Conservation (phyloP, 1,139 yeast genomes). For the Candida frijolesensis region DNA sequence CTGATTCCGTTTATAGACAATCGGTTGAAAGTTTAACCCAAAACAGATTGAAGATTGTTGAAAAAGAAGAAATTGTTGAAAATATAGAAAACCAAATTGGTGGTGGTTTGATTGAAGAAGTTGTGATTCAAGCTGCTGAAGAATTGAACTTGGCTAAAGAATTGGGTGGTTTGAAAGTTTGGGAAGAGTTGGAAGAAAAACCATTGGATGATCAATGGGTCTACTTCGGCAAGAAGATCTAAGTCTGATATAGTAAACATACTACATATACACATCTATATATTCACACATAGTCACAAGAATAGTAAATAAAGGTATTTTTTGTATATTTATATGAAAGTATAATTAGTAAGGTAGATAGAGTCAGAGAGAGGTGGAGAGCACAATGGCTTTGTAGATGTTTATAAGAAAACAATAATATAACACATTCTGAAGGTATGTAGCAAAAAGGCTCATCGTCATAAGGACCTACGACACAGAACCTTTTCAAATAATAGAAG, state of each 20-base stretch:
- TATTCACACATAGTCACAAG: not conserved
- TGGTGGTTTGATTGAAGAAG: slow-evolving; percentile 82
- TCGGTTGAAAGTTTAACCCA: slow-evolving; percentile 74
- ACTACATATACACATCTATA: not conserved
- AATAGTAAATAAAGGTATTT: not conserved
- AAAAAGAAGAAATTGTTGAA: slow-evolving; percentile 61
- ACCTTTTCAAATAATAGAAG: not conserved
- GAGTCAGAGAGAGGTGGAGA: not conserved
- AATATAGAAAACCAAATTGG: slow-evolving; percentile 77
- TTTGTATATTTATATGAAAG: not conserved
- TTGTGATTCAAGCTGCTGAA: slow-evolving; percentile 80
- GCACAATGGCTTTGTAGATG: no score
- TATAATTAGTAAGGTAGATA: not conserved
- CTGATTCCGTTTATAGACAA: slow-evolving; percentile 72
- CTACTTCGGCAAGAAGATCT: slow-evolving; percentile 63
- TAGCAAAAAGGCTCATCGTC: not conserved
- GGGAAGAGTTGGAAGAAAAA: slow-evolving; percentile 69
- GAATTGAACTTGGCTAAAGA: slow-evolving; percentile 71
- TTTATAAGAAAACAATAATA: not conserved
- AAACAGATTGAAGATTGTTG: slow-evolving; percentile 69
- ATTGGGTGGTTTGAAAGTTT: slow-evolving; percentile 66
- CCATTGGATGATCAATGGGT: slow-evolving; percentile 78
- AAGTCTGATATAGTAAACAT: slow-evolving; percentile 12
- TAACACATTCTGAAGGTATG: slow-evolving; percentile 3
- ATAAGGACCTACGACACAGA: not conserved